phyloP scores from a whole-genome alignment of 1,139 yeast species.

The Zygoascus sp. region DNA sequence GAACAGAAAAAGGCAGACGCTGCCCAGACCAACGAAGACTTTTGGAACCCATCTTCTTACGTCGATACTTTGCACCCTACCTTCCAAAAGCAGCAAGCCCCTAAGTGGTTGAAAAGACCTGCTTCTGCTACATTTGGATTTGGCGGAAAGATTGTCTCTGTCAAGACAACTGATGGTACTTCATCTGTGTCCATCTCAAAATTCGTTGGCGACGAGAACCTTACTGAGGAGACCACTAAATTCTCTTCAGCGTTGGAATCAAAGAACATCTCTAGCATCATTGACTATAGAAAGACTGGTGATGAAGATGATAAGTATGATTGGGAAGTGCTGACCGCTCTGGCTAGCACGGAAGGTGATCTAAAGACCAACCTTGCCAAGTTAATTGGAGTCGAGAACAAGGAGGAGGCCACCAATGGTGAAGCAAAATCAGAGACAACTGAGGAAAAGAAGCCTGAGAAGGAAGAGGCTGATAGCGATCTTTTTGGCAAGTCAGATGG shows the following conservation, averaged over 20 bases:
- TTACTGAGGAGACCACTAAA: constrained; percentile 38
- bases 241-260: constrained; percentile 57
- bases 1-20: constrained; percentile 18
- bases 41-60: constrained; percentile 72
- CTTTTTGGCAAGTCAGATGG: constrained; percentile 25
- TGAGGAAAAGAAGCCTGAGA: too few species aligned
- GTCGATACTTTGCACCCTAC: constrained; percentile 65
- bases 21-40: constrained; percentile 53
- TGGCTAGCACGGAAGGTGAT: constrained; percentile 31
- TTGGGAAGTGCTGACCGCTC: constrained; percentile 67
- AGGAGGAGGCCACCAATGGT: constrained; percentile 24
- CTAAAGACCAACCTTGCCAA: constrained; percentile 22
- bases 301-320: constrained; percentile 53
- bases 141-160: constrained; percentile 80
- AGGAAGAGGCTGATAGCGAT: constrained; percentile 18
- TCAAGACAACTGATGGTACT: constrained; percentile 39
- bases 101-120: constrained; percentile 81
- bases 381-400: constrained; percentile 13
- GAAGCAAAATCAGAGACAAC: constrained; percentile 14
- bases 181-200: constrained; percentile 48
- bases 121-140: constrained; percentile 80
- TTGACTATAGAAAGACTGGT: constrained; percentile 19
- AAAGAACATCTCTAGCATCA: constrained; percentile 19
- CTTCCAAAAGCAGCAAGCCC: constrained; percentile 72
- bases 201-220: constrained; percentile 40